Evolutionary conservation across 1,284 basidiomycete genomes (phyloP), one percentile per base, ranked within the genome.

Genomic region (Singerocomus rubriflavus): DNA sequence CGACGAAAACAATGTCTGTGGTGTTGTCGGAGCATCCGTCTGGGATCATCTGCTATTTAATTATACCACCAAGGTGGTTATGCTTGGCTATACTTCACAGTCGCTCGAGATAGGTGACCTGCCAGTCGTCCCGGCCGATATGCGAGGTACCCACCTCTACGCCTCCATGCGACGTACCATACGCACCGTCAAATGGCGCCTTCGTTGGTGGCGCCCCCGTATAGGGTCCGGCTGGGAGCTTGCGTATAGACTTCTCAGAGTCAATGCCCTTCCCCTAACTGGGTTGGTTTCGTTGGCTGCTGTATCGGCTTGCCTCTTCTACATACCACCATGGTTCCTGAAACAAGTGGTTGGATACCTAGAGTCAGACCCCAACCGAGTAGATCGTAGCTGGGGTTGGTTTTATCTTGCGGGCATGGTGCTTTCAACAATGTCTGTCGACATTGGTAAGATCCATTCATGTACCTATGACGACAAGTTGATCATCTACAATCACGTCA

Each of bases 61-160:
- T 12, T 93, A 92, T 66, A 90, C 87, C 26, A 91, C 88, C 1
- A 84, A 85, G 55, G 88, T 94, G 7, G 82, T 94, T 51, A 83
- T 84, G 79, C 82, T 91, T 39, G 91, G 91, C 5, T 83, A 91
- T 65, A 76, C 75, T 8, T 75, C 85, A 4, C 76, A 80, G 52
- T 85, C 81, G 49, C 78, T 94, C 51, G 89, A 94, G 60, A 90
- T 93, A 21, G 89, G 84, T 55, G 91, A 94, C 66, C 71, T 94
- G 38, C 92, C 92, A 2, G 82, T 94, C 47, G 76, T 93, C 8
- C 81, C 85, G 0, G 80, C 76, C 0, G 66, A 79, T 57, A 85
- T 92, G 80, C 85, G 91, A 47, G 78, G 85, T 0, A 77, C 83
- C 3, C 66, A 67, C 55, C 77, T 83, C 39, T 85, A 70, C 16